Base-by-base conservation (phyloP, 2,329 filamentous ascomycete genomes). In the Colletotrichum tropicale region DNA sequence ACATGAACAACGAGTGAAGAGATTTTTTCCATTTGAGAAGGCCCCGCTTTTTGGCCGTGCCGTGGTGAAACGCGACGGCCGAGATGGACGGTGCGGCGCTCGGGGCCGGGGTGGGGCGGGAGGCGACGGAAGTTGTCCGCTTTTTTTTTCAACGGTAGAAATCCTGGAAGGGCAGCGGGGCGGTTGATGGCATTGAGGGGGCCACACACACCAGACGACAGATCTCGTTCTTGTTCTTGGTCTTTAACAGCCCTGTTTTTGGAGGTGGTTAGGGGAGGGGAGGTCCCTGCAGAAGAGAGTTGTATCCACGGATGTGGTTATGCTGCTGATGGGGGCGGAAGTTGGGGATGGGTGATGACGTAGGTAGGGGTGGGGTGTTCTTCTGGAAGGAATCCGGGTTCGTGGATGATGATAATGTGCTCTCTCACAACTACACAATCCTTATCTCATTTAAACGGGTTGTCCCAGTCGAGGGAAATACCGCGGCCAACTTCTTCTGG, bases 91-190 rank as follows among this genome's bases (percentile, higher is more conserved):
- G 43, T 52, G 43, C 43, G 43, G 43, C n/a, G 43, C 43, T 21
- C 10, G 12, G 6, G n/a, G 43, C 10, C 43, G n/a, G 43, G 1
- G 43, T 21, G 43, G 43, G n/a, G n/a, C 43, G 4, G 6, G n/a
- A 52, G 43, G n/a, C n/a, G 43, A 52, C 43, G 43, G 43, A 52
- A 52, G 43, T 52, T 52, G 43, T 52, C 43, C 43, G 43, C 43
- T 52, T 52, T 52, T 52, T 43, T 52, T 52, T 52, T 12, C 9
- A 18, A 18, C 16, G 16, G 36, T 43, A 43, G 36, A 43, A 18
- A 43, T 52, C n/a, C 43, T 52, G 43, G 43, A 24, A 52, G 43
- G n/a, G 43, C 43, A 52, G 43, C n/a, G 43, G 43, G 43, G 43
- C 38, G 43, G n/a, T 13, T 52, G 43, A 52, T 52, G 43, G 43